Conservation (phyloP, 2,329 filamentous ascomycete genomes). For the Diplodia sapinea region DNA sequence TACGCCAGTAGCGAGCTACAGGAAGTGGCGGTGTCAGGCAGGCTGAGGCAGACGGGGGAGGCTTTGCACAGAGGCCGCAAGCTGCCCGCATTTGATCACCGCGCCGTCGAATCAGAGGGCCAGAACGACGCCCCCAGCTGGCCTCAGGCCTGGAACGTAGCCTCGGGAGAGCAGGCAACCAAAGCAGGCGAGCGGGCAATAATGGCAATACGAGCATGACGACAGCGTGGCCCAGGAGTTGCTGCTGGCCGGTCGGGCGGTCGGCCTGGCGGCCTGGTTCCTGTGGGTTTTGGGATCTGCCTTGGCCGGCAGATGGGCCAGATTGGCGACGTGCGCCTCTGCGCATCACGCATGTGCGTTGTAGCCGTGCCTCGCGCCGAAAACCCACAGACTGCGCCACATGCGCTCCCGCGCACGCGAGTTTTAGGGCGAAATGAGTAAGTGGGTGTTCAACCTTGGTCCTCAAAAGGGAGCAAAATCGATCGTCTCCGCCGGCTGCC, state of each 20-base stretch:
- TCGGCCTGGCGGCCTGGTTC: background rate
- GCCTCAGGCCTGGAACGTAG: background rate
- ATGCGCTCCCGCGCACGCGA: background rate
- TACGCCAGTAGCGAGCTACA: background rate
- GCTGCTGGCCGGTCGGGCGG: background rate
- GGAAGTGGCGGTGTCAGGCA: background rate
- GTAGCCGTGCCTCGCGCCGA: no score
- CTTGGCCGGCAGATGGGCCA: background rate
- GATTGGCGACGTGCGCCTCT: background rate
- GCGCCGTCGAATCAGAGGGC: background rate
- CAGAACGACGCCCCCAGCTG: background rate
- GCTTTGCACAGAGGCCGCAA: background rate
- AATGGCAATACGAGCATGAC: background rate
- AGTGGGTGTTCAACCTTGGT: background rate
- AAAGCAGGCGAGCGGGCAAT: background rate
- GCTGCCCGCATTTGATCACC: background rate
- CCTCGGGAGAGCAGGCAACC: background rate
- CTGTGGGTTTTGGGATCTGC: background rate
- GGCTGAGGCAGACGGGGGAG: background rate
- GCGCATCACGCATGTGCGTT: background rate
- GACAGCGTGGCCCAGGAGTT: background rate
- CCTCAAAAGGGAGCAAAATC: background rate
- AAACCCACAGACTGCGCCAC: slow-evolving; percentile 8
- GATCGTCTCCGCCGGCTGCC: background rate
- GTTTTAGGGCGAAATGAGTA: background rate